Conservation (phyloP, 768 basidiomycete species). For the Mycena venus region DNA sequence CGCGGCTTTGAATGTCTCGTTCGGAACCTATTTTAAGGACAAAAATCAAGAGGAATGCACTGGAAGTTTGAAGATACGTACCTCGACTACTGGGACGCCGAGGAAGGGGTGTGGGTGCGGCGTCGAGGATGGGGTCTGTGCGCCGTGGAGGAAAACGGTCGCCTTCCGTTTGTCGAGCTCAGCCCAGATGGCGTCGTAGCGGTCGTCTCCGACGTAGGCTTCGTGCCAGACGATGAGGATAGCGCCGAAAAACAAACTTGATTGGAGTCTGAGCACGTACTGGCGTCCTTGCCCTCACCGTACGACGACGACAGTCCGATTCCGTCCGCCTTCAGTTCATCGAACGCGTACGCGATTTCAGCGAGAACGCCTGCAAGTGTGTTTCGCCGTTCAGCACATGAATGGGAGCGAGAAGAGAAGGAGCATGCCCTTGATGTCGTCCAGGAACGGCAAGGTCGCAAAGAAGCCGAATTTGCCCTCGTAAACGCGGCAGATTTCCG, state of each 20-base stretch:
- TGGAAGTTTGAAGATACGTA: slow-evolving; percentile 40
- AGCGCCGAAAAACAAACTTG: too few relatives aligned
- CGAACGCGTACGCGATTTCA: slow-evolving; percentile 74
- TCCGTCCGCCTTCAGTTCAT: slow-evolving; percentile 73
- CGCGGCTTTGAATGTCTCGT: slow-evolving; percentile 87
- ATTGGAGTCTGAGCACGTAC: slow-evolving; percentile 56
- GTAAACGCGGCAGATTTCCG: slow-evolving; percentile 61
- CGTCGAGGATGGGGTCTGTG: slow-evolving; percentile 73
- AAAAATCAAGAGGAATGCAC: neutral
- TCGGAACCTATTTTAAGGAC: slow-evolving; percentile 70
- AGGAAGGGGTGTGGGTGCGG: slow-evolving; percentile 74
- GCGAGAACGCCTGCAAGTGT: slow-evolving; percentile 61
- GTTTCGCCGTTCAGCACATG: neutral
- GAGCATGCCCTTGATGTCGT: slow-evolving; percentile 69
- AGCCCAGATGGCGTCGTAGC: slow-evolving; percentile 77
- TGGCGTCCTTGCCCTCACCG: slow-evolving; percentile 65
- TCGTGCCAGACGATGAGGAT: too few relatives aligned
- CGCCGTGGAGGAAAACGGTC: slow-evolving; percentile 81
- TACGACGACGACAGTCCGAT: slow-evolving; percentile 78
- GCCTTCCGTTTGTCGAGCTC: slow-evolving; percentile 71
- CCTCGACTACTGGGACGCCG: slow-evolving; percentile 79
- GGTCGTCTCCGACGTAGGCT: slow-evolving; percentile 78
- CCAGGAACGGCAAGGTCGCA: slow-evolving; percentile 71
- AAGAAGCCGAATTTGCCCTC: slow-evolving; percentile 78
- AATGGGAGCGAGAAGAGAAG: neutral